phyloP scores from a whole-genome alignment of 768 basidiomycete genomes.

The Boletus rubropictus region DNA sequence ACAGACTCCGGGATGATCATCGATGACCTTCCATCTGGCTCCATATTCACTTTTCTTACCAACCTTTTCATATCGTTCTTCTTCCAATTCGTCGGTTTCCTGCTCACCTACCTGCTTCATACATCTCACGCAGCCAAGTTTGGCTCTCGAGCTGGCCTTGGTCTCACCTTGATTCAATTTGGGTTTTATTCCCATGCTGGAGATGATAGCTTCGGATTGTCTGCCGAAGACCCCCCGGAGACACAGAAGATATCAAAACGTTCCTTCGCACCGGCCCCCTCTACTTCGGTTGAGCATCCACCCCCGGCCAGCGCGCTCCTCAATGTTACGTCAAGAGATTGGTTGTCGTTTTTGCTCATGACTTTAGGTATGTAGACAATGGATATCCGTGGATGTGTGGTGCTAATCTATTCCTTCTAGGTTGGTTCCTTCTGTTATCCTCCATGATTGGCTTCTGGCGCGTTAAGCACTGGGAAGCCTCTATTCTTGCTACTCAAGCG shows the following conservation, averaged over 20 bases:
- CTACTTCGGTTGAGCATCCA: conserved; percentile 21
- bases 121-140: conserved; percentile 89
- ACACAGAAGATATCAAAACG: conserved; percentile 14
- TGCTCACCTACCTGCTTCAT: conserved; percentile 89
- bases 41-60: conserved; percentile 62
- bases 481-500: conserved; percentile 45
- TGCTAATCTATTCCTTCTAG: conserved; percentile 31
- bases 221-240: conserved; percentile 14
- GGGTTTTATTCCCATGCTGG: conserved; percentile 65
- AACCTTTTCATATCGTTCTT: conserved; percentile 86
- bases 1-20: conserved; percentile 69
- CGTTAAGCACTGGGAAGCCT: conserved; percentile 78
- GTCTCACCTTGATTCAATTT: conserved; percentile 89
- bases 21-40: conserved; percentile 86
- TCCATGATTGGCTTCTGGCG: conserved; percentile 79
- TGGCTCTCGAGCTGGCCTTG: conserved; percentile 93
- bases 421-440: conserved; percentile 89
- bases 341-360: conserved; percentile 91
- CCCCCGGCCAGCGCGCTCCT: conserved; percentile 18
- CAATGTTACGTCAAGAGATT: conserved; percentile 61
- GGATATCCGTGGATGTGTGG: background rate
- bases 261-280: conserved; percentile 20
- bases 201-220: conserved; percentile 26
- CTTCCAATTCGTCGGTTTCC: conserved; percentile 94
- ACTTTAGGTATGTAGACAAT: conserved; percentile 52